A percentile compares a stretch with the other conserved stretches of the same genome.
Conservation (phyloP, 2,329 filamentous ascomycete genomes). For the Stagonosporopsis cucurbitacearum region DNA sequence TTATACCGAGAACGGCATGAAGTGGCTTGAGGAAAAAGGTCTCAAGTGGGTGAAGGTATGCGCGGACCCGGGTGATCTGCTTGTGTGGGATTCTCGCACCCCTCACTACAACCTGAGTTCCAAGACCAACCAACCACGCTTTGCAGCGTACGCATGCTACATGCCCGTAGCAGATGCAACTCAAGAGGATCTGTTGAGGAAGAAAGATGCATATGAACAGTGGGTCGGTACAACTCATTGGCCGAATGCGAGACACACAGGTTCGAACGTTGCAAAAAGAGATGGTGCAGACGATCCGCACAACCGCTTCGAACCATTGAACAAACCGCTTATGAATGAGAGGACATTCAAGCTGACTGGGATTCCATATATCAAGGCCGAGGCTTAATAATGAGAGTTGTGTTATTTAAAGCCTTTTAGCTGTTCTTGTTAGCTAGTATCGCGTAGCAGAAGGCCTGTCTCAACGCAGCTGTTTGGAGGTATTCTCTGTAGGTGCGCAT, state of each 20-base stretch:
- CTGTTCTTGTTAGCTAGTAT: no score
- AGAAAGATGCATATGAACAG: constrained; percentile 43
- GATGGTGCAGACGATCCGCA: constrained; percentile 41
- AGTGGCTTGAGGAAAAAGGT: constrained; percentile 53
- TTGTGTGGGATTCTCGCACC: constrained; percentile 56
- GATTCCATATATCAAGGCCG: constrained; percentile 53
- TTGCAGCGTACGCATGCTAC: constrained; percentile 46
- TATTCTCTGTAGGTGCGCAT: no score
- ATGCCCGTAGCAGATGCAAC: constrained; percentile 46
- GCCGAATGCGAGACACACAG: constrained; percentile 45
- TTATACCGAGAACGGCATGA: constrained; percentile 43
- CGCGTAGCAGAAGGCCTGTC: no score
- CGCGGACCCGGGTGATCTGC: constrained; percentile 53
- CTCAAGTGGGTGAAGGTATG: constrained; percentile 50
- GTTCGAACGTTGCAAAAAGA: constrained; percentile 42
- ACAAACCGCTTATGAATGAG: constrained; percentile 51
- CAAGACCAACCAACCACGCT: constrained; percentile 37
- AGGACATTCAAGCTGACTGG: constrained; percentile 56
- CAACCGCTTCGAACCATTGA: constrained; percentile 49
- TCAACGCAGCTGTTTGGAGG: no score
- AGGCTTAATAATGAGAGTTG: background rate
- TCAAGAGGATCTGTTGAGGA: constrained; percentile 43
- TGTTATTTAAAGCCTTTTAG: no score
- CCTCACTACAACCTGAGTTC: constrained; percentile 43
- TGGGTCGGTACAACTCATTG: constrained; percentile 45